Percentiles rank a stretch among this genome's conserved stretches.
Evolutionary conservation across 2,329 filamentous ascomycete genomes (phyloP).

Genomic region (Aspergillus melleus): DNA sequence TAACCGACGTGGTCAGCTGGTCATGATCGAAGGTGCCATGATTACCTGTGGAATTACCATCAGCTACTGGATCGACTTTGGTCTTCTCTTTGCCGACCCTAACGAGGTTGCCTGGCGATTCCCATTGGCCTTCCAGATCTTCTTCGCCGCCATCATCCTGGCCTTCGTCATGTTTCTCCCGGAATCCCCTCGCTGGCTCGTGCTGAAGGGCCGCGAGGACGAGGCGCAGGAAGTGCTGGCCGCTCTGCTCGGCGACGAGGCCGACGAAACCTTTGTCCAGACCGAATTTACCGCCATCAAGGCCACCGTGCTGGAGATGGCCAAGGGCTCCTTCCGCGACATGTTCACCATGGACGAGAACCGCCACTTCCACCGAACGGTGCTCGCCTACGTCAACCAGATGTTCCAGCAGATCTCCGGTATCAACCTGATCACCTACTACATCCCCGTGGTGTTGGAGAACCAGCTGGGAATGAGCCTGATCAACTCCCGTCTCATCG

Average conservation of each 20-base stretch:
- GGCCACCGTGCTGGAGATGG: constrained; percentile 52
- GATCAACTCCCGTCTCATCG: constrained; percentile 49
- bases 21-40: constrained; percentile 55
- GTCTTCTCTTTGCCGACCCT: constrained; percentile 54
- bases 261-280: constrained; percentile 47
- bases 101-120: constrained; percentile 55
- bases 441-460: constrained; percentile 46
- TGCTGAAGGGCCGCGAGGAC: constrained; percentile 56
- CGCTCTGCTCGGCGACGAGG: constrained; percentile 49
- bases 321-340: constrained; percentile 55
- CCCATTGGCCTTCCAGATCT: constrained; percentile 59
- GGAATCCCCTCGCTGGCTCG: constrained; percentile 60
- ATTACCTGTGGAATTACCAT: constrained; percentile 54
- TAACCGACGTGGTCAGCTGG: constrained; percentile 52
- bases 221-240: constrained; percentile 50
- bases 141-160: constrained; percentile 56
- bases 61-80: constrained; percentile 54
- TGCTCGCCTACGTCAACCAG: constrained; percentile 59
- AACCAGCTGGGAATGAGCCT: constrained; percentile 42
- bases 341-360: constrained; percentile 61
- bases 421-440: constrained; percentile 49
- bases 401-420: constrained; percentile 54
- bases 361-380: constrained; percentile 56
- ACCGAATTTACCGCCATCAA: constrained; percentile 55
- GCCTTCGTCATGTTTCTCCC: constrained; percentile 51